These are phyloP conservation scores for Aspergillus taichungensis DNA, from an alignment of 495 filamentous ascomycete species.

Conservation along the genomic window DNA sequence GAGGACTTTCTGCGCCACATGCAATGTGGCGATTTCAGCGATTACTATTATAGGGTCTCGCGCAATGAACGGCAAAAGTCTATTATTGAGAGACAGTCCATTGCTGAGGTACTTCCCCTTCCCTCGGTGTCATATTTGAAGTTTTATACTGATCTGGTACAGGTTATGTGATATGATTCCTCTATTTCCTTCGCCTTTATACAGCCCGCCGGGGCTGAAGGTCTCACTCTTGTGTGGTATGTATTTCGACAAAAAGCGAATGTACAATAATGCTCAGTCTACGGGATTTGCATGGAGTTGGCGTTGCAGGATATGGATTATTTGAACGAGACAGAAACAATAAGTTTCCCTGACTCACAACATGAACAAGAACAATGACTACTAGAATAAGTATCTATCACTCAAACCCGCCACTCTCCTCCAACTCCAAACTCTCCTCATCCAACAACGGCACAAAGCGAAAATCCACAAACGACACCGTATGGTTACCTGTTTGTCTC, in stretches of 20 bases:
- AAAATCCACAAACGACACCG: constrained; percentile 68
- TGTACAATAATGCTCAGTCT: no score
- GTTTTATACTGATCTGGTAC: constrained; percentile 1
- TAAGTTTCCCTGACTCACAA: no score
- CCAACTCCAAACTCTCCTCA: constrained; percentile 49
- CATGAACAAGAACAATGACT: neutral
- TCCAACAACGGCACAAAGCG: constrained; percentile 62
- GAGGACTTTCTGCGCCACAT: constrained; percentile 92
- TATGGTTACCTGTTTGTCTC: neutral
- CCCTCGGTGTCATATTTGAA: neutral
- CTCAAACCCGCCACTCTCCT: constrained; percentile 3
- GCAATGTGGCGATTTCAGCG: constrained; percentile 89
- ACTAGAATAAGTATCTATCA: neutral
- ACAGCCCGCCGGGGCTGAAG: no score
- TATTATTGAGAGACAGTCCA: constrained; percentile 66
- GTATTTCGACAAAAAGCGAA: no score
- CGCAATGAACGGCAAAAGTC: constrained; percentile 82
- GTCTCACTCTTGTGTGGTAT: no score
- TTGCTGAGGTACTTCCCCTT: constrained; percentile 41
- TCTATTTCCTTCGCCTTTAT: neutral
- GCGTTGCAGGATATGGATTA: no score
- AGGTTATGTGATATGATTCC: constrained; percentile 18
- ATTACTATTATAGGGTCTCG: constrained; percentile 80
- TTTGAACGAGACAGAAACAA: no score
- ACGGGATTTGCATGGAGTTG: no score